phyloP scores from a whole-genome alignment of 2,329 filamentous ascomycete genomes.

The Trichophyton equinum region DNA sequence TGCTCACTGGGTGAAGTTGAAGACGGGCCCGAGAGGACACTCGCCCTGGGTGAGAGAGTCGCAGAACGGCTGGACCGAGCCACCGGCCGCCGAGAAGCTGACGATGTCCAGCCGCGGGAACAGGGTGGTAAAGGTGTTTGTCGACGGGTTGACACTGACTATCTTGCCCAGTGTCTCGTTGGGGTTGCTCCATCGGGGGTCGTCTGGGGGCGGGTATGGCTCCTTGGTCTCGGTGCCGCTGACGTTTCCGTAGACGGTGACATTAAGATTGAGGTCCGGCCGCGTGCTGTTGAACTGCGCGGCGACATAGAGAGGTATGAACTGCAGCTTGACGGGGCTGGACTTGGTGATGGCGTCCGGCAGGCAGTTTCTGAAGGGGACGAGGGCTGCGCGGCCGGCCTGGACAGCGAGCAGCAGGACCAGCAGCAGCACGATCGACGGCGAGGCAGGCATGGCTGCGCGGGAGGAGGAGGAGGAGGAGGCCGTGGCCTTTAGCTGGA shows the following conservation, averaged over 20 bases:
- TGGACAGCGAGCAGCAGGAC: slow-evolving; percentile 1
- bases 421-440: not conserved
- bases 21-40: slow-evolving; percentile 67
- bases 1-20: slow-evolving; percentile 44
- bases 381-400: slow-evolving; percentile 46
- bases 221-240: slow-evolving; percentile 52
- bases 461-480: too few species aligned
- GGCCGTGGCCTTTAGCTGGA: not conserved
- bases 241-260: slow-evolving; percentile 86
- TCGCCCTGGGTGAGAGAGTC: slow-evolving; percentile 42
- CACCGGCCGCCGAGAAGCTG: slow-evolving; percentile 57
- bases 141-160: slow-evolving; percentile 44
- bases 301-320: slow-evolving; percentile 60
- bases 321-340: slow-evolving; percentile 57
- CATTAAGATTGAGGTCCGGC: slow-evolving; percentile 38
- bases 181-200: slow-evolving; percentile 50
- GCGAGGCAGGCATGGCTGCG: not conserved
- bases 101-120: slow-evolving; percentile 60
- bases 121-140: slow-evolving; percentile 58
- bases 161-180: slow-evolving; percentile 65
- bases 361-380: slow-evolving; percentile 80
- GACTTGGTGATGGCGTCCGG: slow-evolving; percentile 45
- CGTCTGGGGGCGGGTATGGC: slow-evolving; percentile 48
- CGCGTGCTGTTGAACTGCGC: slow-evolving; percentile 44
- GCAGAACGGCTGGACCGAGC: slow-evolving; percentile 53